These are phyloP conservation scores for Zygoascus tannicola DNA, from an alignment of 805 yeast species.

Conservation along the genomic window DNA sequence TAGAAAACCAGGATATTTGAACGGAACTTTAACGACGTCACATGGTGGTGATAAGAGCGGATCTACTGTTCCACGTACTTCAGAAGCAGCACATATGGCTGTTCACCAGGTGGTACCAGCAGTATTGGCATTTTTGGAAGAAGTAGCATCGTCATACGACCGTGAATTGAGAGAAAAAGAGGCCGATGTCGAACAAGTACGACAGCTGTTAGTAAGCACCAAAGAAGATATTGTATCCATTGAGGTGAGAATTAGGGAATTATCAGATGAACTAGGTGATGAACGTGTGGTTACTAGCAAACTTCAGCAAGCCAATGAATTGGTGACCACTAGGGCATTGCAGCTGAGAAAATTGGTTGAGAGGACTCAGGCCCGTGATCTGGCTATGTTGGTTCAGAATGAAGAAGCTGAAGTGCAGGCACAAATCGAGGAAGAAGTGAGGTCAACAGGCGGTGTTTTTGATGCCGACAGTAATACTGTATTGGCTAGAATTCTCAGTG, in stretches of 20 bases:
- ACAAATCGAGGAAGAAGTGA: slow-evolving; percentile 15
- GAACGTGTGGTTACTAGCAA: slow-evolving; percentile 18
- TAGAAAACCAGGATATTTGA: too few species aligned
- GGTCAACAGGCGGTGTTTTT: slow-evolving; percentile 1
- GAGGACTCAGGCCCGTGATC: slow-evolving; percentile 52
- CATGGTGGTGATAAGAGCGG: background rate
- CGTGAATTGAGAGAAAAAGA: slow-evolving; percentile 46
- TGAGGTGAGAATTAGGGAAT: slow-evolving; percentile 25
- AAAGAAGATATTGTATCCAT: slow-evolving; percentile 33
- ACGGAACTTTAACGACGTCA: background rate
- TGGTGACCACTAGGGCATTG: slow-evolving; percentile 24
- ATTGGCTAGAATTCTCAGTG: slow-evolving; percentile 31
- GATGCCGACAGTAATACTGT: slow-evolving; percentile 12
- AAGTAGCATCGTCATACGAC: slow-evolving; percentile 42
- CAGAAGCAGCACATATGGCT: slow-evolving; percentile 48
- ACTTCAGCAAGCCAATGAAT: slow-evolving; percentile 20
- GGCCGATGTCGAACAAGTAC: slow-evolving; percentile 42
- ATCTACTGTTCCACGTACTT: slow-evolving; percentile 12
- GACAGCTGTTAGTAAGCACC: slow-evolving; percentile 34
- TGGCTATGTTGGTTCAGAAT: slow-evolving; percentile 49
- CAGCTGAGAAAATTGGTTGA: slow-evolving; percentile 42
- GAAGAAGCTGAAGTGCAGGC: slow-evolving; percentile 36
- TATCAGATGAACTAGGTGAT: slow-evolving; percentile 25
- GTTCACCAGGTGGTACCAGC: slow-evolving; percentile 36
- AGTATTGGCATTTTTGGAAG: slow-evolving; percentile 27